These are phyloP conservation scores for Paecilomyces sp. DNA, from an alignment of 2,329 filamentous ascomycete species.

Conservation along the genomic window DNA sequence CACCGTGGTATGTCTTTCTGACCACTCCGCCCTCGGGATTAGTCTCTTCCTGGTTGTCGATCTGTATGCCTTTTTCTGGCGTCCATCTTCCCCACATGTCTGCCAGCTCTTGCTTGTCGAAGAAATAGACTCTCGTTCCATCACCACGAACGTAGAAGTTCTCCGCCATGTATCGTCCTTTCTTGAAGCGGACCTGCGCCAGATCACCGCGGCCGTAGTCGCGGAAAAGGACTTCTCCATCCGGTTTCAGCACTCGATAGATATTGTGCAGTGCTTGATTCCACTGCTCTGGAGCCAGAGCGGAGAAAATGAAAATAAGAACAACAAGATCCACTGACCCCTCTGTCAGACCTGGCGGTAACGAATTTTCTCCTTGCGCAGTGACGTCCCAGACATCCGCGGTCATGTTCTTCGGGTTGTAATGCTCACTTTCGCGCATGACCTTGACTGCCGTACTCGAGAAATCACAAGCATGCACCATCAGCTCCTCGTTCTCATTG, in stretches of 20 bases:
- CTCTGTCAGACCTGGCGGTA: constrained; percentile 71
- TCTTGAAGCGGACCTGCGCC: constrained; percentile 94
- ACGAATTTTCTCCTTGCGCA: constrained; percentile 43
- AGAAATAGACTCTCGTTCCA: constrained; percentile 95
- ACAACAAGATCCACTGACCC: constrained; percentile 85
- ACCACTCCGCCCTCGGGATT: constrained; percentile 4
- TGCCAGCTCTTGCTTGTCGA: constrained; percentile 75
- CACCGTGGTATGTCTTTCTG: constrained; percentile 13
- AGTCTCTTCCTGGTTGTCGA: constrained; percentile 8
- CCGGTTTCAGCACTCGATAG: constrained; percentile 75
- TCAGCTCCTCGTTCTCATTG: constrained; percentile 76
- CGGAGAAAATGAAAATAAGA: constrained; percentile 96
- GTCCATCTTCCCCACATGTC: constrained; percentile 64
- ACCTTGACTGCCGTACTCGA: constrained; percentile 92
- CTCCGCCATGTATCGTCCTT: constrained; percentile 85
- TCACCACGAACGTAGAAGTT: constrained; percentile 97
- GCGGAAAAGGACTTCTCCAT: constrained; percentile 88
- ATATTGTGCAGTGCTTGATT: constrained; percentile 73
- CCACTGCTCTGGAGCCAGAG: constrained; percentile 81
- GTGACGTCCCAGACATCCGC: constrained; percentile 95
- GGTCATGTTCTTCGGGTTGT: constrained; percentile 64
- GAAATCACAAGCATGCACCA: constrained; percentile 91
- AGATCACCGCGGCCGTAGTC: constrained; percentile 95
- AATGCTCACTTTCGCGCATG: constrained; percentile 73
- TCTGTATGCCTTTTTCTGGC: constrained; percentile 25